A percentile compares a stretch with the other conserved stretches of the same genome.
Evolutionary conservation across 148 eudicot species (phyloP).

Genomic region (Spergularia marina): DNA sequence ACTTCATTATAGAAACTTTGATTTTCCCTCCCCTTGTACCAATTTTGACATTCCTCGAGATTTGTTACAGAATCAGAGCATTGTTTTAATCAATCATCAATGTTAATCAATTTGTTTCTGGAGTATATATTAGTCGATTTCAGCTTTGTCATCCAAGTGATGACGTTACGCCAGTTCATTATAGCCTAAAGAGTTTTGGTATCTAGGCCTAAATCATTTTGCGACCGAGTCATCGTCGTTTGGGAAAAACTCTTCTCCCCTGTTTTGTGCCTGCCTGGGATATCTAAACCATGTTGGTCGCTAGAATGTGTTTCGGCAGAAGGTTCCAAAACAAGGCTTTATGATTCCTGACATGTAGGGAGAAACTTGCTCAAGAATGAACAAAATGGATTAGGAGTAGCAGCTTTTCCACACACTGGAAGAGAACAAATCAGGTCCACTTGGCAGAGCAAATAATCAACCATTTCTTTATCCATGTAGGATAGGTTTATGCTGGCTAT

Average conservation of each 20-base stretch:
- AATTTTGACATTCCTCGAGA: conserved; percentile 22
- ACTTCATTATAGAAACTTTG: conserved; percentile 20
- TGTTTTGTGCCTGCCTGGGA: not conserved
- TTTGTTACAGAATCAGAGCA: conserved; percentile 16
- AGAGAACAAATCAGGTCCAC: conserved; percentile 26
- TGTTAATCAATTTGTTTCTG: not conserved
- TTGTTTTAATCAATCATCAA: conserved; percentile 8
- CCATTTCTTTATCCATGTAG: conserved; percentile 56
- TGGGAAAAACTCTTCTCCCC: not conserved
- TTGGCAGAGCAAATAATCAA: conserved; percentile 46
- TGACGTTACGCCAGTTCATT: too few species aligned
- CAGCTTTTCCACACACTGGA: conserved; percentile 30
- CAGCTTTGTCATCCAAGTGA: not conserved
- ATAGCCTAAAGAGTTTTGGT: too few species aligned
- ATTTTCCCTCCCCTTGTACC: conserved; percentile 10
- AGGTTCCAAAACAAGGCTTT: conserved; percentile 23
- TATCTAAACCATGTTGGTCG: not conserved
- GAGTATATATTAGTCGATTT: not conserved
- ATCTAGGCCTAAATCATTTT: too few species aligned
- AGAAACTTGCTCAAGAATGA: conserved; percentile 8
- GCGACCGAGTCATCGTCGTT: not conserved
- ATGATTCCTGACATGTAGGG: conserved; percentile 4
- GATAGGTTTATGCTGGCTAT: conserved; percentile 54
- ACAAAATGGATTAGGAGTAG: conserved; percentile 24
- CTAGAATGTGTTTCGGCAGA: not conserved